Evolutionary conservation across 2,329 filamentous ascomycete species (phyloP), one percentile per base, ranked within the genome.

Genomic region (Microcyclospora pomicola): DNA sequence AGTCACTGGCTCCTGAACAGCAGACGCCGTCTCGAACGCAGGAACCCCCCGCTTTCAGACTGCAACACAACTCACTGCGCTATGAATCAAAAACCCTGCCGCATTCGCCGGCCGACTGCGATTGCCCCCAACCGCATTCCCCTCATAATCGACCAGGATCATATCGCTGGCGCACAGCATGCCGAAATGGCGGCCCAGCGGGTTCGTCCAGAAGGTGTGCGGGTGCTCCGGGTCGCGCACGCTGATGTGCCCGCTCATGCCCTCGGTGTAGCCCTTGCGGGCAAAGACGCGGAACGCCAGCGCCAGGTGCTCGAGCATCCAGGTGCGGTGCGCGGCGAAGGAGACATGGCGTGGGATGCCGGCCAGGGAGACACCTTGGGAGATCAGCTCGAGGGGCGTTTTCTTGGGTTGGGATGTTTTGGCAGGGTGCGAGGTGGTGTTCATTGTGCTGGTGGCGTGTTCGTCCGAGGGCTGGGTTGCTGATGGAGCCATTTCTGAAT

Each of bases 71-170:
- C 19, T 79, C 9, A 84, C 64, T 15, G 76, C 77, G 6, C 69
- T 69, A 59, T 84, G 80, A 47, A 85, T 84, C 44, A 75, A 61
- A 52, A 79, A 82, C 5, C 79, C 80, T 0, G 79, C 76, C 3
- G 72, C 70, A 54, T 84, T 84, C 34, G 71, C 69, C 2, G 78
- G 72, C 27, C 70, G 64, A 11, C 58, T 67, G 41, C 62, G 66
- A 49, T 79, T 78, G 1, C 77, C 78, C 12, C 74, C 76, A 5
- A 80, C 68, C 9, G 77, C 67, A 12, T 70, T 68, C n/a, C 78
- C 79, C 9, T 69, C 56, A 37, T 74, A 65, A 44, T 82, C 71
- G 2, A 82, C 67, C 32, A 77, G 69, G 34, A 82, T 72, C 70
- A 82, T 75, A 52, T 82, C 77, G 1, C 66, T 69, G 1, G 76